Base-by-base conservation (phyloP, 2,329 filamentous ascomycete genomes). In the Dendryphion nanum region DNA sequence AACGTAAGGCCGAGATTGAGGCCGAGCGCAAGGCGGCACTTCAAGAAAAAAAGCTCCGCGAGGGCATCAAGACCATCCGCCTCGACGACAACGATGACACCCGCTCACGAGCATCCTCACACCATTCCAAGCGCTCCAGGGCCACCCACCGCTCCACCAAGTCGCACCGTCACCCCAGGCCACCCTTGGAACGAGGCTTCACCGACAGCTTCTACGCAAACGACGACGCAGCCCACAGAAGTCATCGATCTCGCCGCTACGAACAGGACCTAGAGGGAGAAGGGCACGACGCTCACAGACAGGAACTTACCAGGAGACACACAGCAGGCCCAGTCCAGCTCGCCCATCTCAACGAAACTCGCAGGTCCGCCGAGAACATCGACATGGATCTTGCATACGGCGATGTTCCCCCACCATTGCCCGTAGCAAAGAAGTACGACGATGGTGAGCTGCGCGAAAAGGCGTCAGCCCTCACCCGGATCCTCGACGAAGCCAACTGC, bases 371-470 rank as follows among this genome's bases (percentile, higher is more conserved):
- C 18, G 54, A 66, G 16, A 73, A 82, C 38, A 82, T 95, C 52
- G 91, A 96, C 58, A 89, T 95, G 86, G 78, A 95, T 60, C 75
- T 97, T 6, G 91, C 91, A 6, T 97, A 96, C 56, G 91, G 91
- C 42, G 83, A 87, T 36, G 74, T 93, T 0, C 86, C 86, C 1
- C 81, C 86, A 40, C 79, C 89, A 53, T 67, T 88, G 10, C 71
- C 67, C 61, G n/a, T n/a, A n/a, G 67, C 64, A 51, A 71, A 55
- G 35, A 60, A 69, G 26, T 55, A 73, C 37, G 69, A 78, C 28
- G 74, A 85, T 24, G 67, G 71, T 10, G 79, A 83, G 40, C 71
- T 87, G 34, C 78, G 81, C 48, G 77, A 72, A 14, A 80, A 95
- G 32, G 82, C 95, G 42, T 77, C 73, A 42, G 83, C 81, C 50